Evolutionary conservation across 2,329 filamentous ascomycete species (phyloP), one percentile per base, ranked within the genome.

Genomic region (Aspergillus sp.): DNA sequence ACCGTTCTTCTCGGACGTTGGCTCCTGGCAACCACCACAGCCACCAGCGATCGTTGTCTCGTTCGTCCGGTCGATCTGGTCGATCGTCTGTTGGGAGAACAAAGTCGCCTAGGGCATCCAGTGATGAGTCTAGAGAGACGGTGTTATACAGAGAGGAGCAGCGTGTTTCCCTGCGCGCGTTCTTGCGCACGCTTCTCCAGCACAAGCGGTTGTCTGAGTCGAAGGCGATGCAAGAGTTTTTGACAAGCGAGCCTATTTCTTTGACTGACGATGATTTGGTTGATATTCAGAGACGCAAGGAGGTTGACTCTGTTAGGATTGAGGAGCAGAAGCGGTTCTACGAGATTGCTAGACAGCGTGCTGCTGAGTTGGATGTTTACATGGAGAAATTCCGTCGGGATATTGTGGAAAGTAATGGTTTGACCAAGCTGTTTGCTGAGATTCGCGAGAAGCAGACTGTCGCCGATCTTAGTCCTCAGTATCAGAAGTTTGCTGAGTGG

Each of bases 401-500:
- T 51, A 83, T 86, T 55, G 82, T 86, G 20, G 83, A 86, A 65
- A 76, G 73, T 71, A 95, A 96, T 66, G 93, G 93, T 7, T 78
- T 98, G 37, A 94, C 91, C 0, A 91, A 87, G 65, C 79, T 98
- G 0, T 97, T 98, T 69, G 80, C 86, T 49, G 93, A 97, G 65
- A 95, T 98, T 67, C 87, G 86, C 60, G 84, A 90, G 48, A 97
- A 97, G 73, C 78, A 88, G 50, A 89, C 81, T 3, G 91, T 98
- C 46, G 80, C 82, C 54, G 89, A 96, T 57, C 78, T 98, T 46
- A 95, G 88, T 62, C 85, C 94, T 9, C 90, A 97, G 66, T 97
- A 97, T 67, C 88, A 93, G 62, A 98, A 97, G 66, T 97, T 98
- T 64, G 91, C 91, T 15, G 93, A 98, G 68, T 98, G 93, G 93